Evolutionary conservation across 495 filamentous ascomycete genomes (phyloP), one percentile per base, ranked within the genome.

Genomic region (Talaromyces wortmannii): DNA sequence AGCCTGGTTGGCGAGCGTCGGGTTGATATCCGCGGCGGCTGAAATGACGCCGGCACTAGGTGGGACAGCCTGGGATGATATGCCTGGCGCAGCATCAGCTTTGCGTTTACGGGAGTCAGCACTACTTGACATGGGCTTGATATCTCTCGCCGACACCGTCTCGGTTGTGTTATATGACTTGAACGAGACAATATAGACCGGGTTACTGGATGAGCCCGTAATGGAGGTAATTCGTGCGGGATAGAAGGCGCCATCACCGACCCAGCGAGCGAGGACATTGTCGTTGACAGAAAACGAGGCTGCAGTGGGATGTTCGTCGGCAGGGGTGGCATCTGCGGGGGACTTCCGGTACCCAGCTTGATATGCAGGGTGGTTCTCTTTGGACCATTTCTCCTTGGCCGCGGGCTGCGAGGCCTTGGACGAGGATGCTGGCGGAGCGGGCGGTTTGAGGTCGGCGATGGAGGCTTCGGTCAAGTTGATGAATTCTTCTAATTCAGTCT

Each of bases 171-270:
- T 63, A 64, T 97, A 97, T 53, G 79, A 86, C 70, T 92, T 91
- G 78, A 97, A 98, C 50, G 86, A 92, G 57, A 98, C 92, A 49
- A 88, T 85, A 67, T 97, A 98, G 50, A 96, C 85, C 13, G 92
- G 95, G 33, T 87, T 86, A 52, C 83, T 87, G 16, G 86, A 85
- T 5, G 90, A 94, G 58, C 94, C 94, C 40, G 92, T 97, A 59
- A 96, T 92, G 31, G 88, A 91, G 15, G 88, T 94, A 70, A 98
- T 95, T 55, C 89, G 84, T 42, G 95, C 94, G 31, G 89, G 87
- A 74, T 97, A 97, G 78, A 92, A 96, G 7, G 80, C 78, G 63
- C 89, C 89, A 67, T 97, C 94, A 44, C 90, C 92, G 4, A 87
- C 74, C 91, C 91, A 98, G 66, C 89, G 89, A 23, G 92, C 94